Evolutionary conservation across 2,329 filamentous ascomycete species (phyloP), one percentile per base, ranked within the genome.

Genomic region (Aspergillus flavus): DNA sequence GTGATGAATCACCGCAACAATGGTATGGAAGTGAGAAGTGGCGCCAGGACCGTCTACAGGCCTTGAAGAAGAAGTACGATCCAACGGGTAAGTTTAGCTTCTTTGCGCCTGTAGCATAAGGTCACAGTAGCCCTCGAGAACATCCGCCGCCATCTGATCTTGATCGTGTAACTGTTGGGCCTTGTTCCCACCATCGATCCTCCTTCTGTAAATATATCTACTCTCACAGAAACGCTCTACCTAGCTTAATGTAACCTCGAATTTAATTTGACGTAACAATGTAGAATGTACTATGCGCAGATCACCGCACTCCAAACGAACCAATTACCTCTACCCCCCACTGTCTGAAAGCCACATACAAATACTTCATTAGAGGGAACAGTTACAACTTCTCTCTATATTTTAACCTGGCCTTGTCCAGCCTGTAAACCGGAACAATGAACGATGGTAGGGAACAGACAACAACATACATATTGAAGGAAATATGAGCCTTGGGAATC

Each of bases 41-140:
- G 77, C 69, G 76, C 3, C 66, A 74, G 63, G 58, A 73, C 34
- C 71, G 69, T 9, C 68, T 80, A 39, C 63, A 64, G 12, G 28
- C 30, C 0, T 66, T 79, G 61, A 80, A 80, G 68, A 30, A 64
- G 4, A 71, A 75, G 61, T 80, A 76, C 54, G 78, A 80, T 48
- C 77, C 77, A 0, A 19, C 68, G n/a, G 65, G 69, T 14, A 68
- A 58, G 57, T 75, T 76, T 46, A 73, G 66, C 65, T 76, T 73
- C 46, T 74, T 70, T 63, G 71, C 28, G 12, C 48, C 48, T 2
- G 10, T 52, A 0, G 48, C 19, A n/a, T 52, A 52, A 32, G 19
- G 6, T 10, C 23, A 7, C 19, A 19, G 10, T 41, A 1, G 3
- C 3, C 2, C 19, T 41, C 6, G 7, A 19, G 7, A 14, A n/a